phyloP scores from a whole-genome alignment of 2,329 filamentous ascomycete genomes.

The Gnomoniopsis sp. region DNA sequence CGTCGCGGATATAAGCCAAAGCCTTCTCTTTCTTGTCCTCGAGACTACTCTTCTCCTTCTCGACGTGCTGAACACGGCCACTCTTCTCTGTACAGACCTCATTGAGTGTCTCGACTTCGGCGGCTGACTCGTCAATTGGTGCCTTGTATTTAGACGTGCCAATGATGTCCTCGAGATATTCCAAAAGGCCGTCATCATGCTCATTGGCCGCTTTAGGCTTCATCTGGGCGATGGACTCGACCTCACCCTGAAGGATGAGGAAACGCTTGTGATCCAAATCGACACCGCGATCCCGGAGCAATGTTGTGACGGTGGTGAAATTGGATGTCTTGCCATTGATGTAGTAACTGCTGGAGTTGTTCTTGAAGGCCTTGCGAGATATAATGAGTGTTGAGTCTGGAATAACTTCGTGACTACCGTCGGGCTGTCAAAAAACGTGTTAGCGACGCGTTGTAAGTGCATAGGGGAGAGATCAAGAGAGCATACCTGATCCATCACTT shows the following conservation, averaged over 20 bases:
- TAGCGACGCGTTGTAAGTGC: slow-evolving; percentile 20
- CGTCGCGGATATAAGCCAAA: slow-evolving; percentile 80
- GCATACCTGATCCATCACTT: slow-evolving; percentile 79
- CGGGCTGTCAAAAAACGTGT: slow-evolving; percentile 46
- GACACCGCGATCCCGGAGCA: slow-evolving; percentile 83
- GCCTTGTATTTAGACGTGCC: slow-evolving; percentile 98
- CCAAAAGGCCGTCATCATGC: slow-evolving; percentile 91
- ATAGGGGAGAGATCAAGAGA: background rate
- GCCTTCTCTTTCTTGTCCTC: slow-evolving; percentile 98
- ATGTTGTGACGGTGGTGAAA: slow-evolving; percentile 84
- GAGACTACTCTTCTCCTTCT: slow-evolving; percentile 89
- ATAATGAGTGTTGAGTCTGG: slow-evolving; percentile 83
- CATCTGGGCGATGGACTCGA: slow-evolving; percentile 99
- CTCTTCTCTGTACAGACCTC: slow-evolving; percentile 96
- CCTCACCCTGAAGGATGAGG: slow-evolving; percentile 93
- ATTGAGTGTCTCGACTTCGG: slow-evolving; percentile 87
- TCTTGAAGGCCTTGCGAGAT: slow-evolving; percentile 91
- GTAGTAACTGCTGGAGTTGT: slow-evolving; percentile 98
- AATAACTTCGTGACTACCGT: slow-evolving; percentile 70
- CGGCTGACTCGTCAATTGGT: slow-evolving; percentile 89
- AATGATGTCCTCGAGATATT: slow-evolving; percentile 98
- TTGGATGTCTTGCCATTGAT: slow-evolving; percentile 88
- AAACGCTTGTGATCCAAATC: slow-evolving; percentile 98
- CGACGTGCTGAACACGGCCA: slow-evolving; percentile 90
- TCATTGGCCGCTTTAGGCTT: slow-evolving; percentile 94